Evolutionary conservation across 805 yeast genomes (phyloP).

Genomic region (Teunomyces gatunensis): DNA sequence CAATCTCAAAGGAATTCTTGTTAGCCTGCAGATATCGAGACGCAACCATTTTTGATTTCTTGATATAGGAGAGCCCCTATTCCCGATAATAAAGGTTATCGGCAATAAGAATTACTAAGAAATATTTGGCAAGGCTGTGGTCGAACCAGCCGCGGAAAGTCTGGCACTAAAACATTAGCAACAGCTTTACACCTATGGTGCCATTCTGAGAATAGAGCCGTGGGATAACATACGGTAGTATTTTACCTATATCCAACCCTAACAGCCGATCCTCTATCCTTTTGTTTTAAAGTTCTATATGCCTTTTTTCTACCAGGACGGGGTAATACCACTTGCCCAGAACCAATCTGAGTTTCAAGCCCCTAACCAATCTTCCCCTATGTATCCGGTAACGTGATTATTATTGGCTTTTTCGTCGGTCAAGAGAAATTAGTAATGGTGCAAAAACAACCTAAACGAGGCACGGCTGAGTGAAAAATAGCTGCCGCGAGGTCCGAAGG

Average conservation of each 20-base stretch:
- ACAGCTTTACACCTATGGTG: not conserved
- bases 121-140: not conserved
- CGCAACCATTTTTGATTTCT: not conserved
- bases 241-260: not conserved
- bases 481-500: constrained; percentile 3
- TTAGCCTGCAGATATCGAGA: not conserved
- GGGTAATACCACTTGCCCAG: no score
- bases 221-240: not conserved
- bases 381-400: not conserved
- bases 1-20: not conserved
- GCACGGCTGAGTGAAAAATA: constrained; percentile 2
- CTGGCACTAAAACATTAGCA: not conserved
- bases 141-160: constrained; percentile 1
- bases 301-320: no score
- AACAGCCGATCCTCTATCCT: not conserved
- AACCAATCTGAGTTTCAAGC: not conserved
- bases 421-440: not conserved
- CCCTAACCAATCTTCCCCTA: not conserved
- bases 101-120: not conserved
- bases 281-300: no score
- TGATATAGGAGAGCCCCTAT: not conserved
- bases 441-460: not conserved
- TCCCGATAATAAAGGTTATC: not conserved
- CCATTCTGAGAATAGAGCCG: not conserved
- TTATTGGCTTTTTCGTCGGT: not conserved